Base-by-base conservation (phyloP, 352 stramenopile species). In the Phytophthora ohioensis region DNA sequence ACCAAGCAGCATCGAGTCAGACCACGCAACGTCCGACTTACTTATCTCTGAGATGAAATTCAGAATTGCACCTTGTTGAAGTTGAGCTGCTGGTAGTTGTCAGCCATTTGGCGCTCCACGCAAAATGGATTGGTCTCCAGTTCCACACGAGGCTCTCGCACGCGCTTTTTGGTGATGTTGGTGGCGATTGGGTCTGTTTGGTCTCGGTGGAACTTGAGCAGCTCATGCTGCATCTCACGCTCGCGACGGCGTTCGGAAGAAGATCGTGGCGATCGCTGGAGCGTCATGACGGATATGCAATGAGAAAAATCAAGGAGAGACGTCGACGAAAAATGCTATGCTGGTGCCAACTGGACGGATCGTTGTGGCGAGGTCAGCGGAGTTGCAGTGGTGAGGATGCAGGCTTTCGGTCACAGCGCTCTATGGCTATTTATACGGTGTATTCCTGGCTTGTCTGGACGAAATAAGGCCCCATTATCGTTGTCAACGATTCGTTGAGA, bases 121-220 rank as follows among this genome's bases (percentile, higher is more conserved):
- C 85, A 93, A 63, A 94, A 94, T 39, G 85, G 85, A 55, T 96
- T 92, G 46, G 65, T 70, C 30, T 94, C 81, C 57, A 73, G 31
- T 48, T 92, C 82, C 27, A 90, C 70, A 3, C 67, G 73, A 7
- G 86, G 87, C 47, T 92, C 67, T 11, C 81, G 84, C 6, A 91
- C 52, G 45, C 86, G 80, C 63, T 93, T 93, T 63, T 91, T 88
- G 42, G 86, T 81, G 46, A 86, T 67, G 11, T 79, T 77, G 31
- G 85, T 90, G 17, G 67, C 73, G 4, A 91, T 73, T 3, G 81
- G 80, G 30, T 79, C 56, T 10, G 66, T 46, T 51, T 84, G 73
- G 45, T 91, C 74, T 36, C 65, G 75, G 54, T 92, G 81, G 64
- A 95, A 92, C 39, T 84, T 82, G 34, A 80, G 78, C 52, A 95